Evolutionary conservation across 2,329 filamentous ascomycete species (phyloP), one percentile per base, ranked within the genome.

Genomic region (Pezicula rhizophila): DNA sequence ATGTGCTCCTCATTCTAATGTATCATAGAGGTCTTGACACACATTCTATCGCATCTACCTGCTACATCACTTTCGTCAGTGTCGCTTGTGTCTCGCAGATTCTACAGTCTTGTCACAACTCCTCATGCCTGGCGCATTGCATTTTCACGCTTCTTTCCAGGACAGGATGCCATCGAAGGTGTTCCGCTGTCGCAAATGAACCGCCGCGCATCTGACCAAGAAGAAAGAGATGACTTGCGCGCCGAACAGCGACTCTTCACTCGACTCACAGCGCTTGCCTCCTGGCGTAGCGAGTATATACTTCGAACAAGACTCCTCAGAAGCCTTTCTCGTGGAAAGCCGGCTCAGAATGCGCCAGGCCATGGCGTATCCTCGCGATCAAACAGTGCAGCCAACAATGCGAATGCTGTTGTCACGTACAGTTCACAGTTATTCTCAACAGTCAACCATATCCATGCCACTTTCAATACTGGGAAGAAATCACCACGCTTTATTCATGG

Each of bases 241-340:
- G 85, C 86, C 1, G 87, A 93, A 62, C 79, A 80, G 58, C 86
- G 90, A 40, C 79, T 82, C 55, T 99, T 97, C 62, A 81, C 87
- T 14, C 82, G 91, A 39, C 76, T 99, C 47, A 95, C 88, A 8
- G 77, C 83, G 3, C 70, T 91, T 52, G 87, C 90, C n/a, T 93
- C 91, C 8, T 97, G 93, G 92, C 81, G 92, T 58, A 96, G 89
- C 67, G 93, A 99, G 67, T 99, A 97, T 62, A 85, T 97, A 42
- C 71, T 96, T 49, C 80, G 93, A 42, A 96, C 90, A 2, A 80
- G 89, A 42, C 77, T 97, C 45, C 71, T 97, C 46, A 81, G 90
- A 40, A 93, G 88, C 53, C 73, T 97, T 49, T 79, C 78, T 42
- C 83, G 89, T 51, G 93, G 92, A 45, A 95, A 91, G 63, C 89